Evolutionary conservation across 768 basidiomycete species (phyloP).

Genomic region (Collybiopsis confluens): DNA sequence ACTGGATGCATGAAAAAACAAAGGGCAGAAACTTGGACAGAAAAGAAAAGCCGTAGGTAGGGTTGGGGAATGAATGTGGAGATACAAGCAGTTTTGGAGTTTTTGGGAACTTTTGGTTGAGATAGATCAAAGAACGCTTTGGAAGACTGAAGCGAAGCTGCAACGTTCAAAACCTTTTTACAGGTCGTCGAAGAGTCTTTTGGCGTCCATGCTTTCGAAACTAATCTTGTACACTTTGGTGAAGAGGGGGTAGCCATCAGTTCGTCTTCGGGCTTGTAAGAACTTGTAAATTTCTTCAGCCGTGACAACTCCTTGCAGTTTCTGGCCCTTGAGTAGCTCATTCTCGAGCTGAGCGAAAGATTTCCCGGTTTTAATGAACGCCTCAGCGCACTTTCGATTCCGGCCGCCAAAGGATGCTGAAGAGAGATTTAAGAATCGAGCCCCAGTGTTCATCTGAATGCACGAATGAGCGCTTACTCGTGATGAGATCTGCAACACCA

Average conservation of each 20-base stretch:
- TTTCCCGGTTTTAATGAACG: conserved; percentile 11
- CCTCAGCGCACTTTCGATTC: conserved; percentile 14
- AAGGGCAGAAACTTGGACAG: no score
- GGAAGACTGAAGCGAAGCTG: no score
- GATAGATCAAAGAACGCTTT: no score
- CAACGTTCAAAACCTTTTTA: no score
- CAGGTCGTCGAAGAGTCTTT: conserved; percentile 11
- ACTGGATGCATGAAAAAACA: no score
- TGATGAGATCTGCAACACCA: conserved; percentile 13
- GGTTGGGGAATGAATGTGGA: no score
- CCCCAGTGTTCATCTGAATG: neutral
- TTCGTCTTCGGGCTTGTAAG: conserved; percentile 9
- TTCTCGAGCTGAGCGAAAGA: conserved; percentile 11
- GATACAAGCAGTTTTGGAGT: no score
- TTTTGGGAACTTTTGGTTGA: no score
- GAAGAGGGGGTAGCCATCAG: conserved; percentile 12
- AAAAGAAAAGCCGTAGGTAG: no score
- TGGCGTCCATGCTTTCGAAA: conserved; percentile 12
- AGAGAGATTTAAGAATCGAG: no score
- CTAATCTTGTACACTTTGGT: conserved; percentile 13
- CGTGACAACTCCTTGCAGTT: conserved; percentile 12
- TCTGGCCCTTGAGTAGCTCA: conserved; percentile 13
- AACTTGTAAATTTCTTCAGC: conserved; percentile 11
- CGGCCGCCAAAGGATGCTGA: conserved; percentile 11
- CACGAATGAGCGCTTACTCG: neutral